Conservation (phyloP, 169 alveolate genomes). For the Pseudocohnilembus persalinus region DNA sequence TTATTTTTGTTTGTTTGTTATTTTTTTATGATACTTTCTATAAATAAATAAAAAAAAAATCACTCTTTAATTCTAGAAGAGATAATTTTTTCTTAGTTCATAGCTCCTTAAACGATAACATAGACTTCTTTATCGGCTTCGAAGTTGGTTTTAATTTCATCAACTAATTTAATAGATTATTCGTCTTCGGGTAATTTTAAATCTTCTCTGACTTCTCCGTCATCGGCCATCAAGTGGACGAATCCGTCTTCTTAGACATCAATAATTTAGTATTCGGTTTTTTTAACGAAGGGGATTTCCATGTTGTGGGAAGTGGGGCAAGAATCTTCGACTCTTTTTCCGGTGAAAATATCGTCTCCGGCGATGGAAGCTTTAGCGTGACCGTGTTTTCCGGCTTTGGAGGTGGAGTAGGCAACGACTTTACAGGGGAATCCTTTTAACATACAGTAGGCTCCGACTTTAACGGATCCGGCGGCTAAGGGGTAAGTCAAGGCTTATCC, state of each 20-base stretch:
- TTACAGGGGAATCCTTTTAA: constrained; percentile 98
- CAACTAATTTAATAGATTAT: constrained; percentile 86
- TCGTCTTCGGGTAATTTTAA: constrained; percentile 95
- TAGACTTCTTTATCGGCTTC: constrained; percentile 65
- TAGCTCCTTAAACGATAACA: constrained; percentile 66
- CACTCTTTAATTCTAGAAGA: constrained; percentile 58
- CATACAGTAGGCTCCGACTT: constrained; percentile 96
- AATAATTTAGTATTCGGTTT: constrained; percentile 91
- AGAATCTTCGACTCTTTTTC: constrained; percentile 96
- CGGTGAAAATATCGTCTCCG: constrained; percentile 98
- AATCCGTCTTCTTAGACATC: constrained; percentile 94
- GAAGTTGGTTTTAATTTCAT: constrained; percentile 74
- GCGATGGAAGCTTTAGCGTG: constrained; percentile 98
- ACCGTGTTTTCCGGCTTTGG: constrained; percentile 99
- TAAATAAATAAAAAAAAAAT: not conserved
- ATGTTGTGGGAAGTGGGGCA: constrained; percentile 98
- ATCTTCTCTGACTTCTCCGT: constrained; percentile 96
- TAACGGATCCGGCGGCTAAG: constrained; percentile 96
- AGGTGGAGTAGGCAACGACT: constrained; percentile 94
- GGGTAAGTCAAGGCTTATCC: constrained; percentile 97
- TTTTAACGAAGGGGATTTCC: constrained; percentile 95
- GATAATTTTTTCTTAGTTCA: constrained; percentile 73
- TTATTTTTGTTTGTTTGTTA: too few relatives aligned
- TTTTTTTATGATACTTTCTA: not conserved
- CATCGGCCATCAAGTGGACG: constrained; percentile 91